Evolutionary conservation across 2,329 filamentous ascomycete species (phyloP), one percentile per base, ranked within the genome.

Genomic region (Hawksworthiomyces lignivorus): DNA sequence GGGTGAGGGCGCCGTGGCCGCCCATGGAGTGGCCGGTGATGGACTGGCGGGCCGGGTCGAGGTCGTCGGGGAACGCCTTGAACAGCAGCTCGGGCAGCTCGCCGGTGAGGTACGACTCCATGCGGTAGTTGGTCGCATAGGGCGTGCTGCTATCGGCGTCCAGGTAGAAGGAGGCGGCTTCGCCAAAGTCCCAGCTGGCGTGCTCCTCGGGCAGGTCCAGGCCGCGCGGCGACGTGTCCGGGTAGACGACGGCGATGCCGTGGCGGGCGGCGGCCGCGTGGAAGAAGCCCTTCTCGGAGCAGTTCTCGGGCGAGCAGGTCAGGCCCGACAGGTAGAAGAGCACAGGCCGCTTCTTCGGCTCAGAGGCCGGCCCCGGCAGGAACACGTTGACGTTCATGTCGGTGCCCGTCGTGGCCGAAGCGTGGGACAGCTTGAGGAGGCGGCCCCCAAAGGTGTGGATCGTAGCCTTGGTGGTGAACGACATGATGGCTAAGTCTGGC

Each of bases 11-110:
- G 49, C 92, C 92, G 63, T 98, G 92, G 0, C 92, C 92, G 52
- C 92, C 92, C 92, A 98, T 98, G 55, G 82, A 89, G 68, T 98
- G 92, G 6, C 92, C 92, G 30, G 86, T 87, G 56, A 98, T 92
- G 62, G 82, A 84, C 42, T 96, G 80, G 30, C 82, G 73, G 21
- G 56, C 63, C 0, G 63, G 56, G 61, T 97, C 90, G 22, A 98
- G 69, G 57, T 78, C 48, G 52, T 61, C 72, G 22, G 75, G 69
- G 64, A 88, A 94, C 20, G 76, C 72, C 22, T 63, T 62, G 62
- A 89, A 94, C 19, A 97, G 73, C 1, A 80, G 70, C 14, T 72
- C 67, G 1, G 89, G 90, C n/a, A 98, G 79, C 65, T 98, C 92
- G 41, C 75, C 63, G n/a, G 84, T 82, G 52, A 98, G 75, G 69